These are phyloP conservation scores for Phytophthora lateralis DNA, from an alignment of 352 stramenopile species.

Conservation along the genomic window DNA sequence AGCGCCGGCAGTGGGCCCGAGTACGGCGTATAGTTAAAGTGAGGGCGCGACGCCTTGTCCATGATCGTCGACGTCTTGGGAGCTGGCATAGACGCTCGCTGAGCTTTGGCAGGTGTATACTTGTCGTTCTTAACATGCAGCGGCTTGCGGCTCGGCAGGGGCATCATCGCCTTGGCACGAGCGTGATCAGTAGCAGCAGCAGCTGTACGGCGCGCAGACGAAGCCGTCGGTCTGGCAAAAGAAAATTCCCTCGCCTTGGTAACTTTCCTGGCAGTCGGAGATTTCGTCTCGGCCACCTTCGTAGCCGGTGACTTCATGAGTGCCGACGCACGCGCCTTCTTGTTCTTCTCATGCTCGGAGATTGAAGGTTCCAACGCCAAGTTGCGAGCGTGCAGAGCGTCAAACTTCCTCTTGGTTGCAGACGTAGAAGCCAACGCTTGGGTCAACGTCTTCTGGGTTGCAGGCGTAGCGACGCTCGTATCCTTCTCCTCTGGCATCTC, in stretches of 20 bases:
- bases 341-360: slow-evolving; percentile 30
- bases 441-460: slow-evolving; percentile 5
- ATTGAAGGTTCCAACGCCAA: slow-evolving; percentile 3
- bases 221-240: slow-evolving; percentile 39
- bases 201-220: slow-evolving; percentile 30
- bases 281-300: slow-evolving; percentile 4
- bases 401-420: slow-evolving; percentile 34
- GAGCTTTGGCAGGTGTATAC: slow-evolving; percentile 13
- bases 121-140: slow-evolving; percentile 2
- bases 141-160: slow-evolving; percentile 6
- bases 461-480: no score
- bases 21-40: slow-evolving; percentile 70
- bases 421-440: slow-evolving; percentile 10
- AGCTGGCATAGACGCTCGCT: slow-evolving; percentile 18
- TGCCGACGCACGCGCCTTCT: slow-evolving; percentile 22
- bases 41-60: slow-evolving; percentile 10
- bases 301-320: slow-evolving; percentile 16
- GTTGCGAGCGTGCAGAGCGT: slow-evolving; percentile 14
- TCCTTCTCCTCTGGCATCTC: not conserved
- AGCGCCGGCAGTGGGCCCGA: slow-evolving; percentile 62
- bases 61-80: slow-evolving; percentile 11
- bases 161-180: slow-evolving; percentile 21
- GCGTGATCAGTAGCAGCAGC: slow-evolving; percentile 25
- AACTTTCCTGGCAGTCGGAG: slow-evolving; percentile 7
- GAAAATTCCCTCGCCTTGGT: slow-evolving; percentile 33